These are phyloP conservation scores for Sanghuangporus weigelae DNA, from an alignment of 1,284 basidiomycete species.

Conservation along the genomic window DNA sequence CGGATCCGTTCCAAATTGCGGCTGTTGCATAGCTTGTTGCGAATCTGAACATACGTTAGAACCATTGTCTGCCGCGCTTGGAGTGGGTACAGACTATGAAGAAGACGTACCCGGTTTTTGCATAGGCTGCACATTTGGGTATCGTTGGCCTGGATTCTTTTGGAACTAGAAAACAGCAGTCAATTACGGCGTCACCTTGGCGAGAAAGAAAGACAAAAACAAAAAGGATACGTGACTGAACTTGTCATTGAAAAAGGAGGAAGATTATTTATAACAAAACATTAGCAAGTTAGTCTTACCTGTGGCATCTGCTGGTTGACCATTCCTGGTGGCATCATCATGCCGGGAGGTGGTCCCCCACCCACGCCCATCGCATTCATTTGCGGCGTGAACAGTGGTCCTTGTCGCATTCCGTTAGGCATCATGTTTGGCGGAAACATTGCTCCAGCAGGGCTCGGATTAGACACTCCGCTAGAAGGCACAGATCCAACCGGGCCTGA, in stretches of 20 bases:
- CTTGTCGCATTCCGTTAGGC: slow-evolving; percentile 7
- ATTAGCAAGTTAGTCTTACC: background rate
- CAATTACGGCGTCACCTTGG: background rate
- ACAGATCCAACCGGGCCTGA: background rate
- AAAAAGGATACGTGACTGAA: background rate
- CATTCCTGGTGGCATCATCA: slow-evolving; percentile 12
- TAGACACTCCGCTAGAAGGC: background rate
- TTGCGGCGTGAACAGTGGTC: slow-evolving; percentile 4
- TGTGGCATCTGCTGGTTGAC: slow-evolving; percentile 3
- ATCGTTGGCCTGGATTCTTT: background rate
- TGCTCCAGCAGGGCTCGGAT: background rate
- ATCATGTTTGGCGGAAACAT: slow-evolving; percentile 1
- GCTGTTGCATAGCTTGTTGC: background rate
- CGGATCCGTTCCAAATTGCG: slow-evolving; percentile 4
- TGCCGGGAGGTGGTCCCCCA: background rate
- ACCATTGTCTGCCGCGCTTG: slow-evolving; percentile 4
- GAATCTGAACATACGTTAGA: slow-evolving; percentile 2
- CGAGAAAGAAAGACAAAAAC: background rate
- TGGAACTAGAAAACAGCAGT: background rate
- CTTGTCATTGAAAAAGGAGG: background rate
- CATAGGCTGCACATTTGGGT: slow-evolving; percentile 5
- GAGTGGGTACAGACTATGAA: background rate
- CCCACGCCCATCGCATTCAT: background rate
- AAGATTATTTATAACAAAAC: background rate
- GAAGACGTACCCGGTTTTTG: slow-evolving; percentile 7